Evolutionary conservation across 164 flowering plant genomes (phyloP).

Genomic region (Macadamia integrifolia): DNA sequence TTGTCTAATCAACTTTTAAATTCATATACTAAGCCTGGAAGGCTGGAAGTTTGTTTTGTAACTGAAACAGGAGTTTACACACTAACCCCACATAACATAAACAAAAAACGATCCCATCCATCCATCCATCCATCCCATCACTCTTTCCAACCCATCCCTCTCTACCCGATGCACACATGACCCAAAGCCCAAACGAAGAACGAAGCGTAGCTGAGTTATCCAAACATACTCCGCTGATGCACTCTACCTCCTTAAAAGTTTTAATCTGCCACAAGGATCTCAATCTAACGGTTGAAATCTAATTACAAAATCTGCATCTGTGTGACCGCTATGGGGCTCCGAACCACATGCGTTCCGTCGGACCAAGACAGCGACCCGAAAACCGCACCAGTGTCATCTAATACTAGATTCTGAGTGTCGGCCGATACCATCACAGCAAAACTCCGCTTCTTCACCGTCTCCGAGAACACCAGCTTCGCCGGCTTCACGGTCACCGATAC

Average conservation of each 20-base stretch:
- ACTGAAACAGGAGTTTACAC: no score
- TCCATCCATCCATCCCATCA: no score
- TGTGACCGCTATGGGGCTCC: slow-evolving; percentile 75
- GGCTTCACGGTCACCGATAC: slow-evolving; percentile 68
- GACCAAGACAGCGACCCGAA: slow-evolving; percentile 75
- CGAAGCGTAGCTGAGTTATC: background rate
- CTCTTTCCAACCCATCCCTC: background rate
- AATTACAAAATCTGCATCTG: no score
- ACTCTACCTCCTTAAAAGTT: no score
- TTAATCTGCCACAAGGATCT: slow-evolving; percentile 39
- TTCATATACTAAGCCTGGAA: no score
- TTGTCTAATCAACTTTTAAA: no score
- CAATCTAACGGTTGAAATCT: no score
- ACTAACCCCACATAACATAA: no score
- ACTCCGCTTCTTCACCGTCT: slow-evolving; percentile 42
- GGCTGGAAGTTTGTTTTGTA: no score
- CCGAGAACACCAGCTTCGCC: slow-evolving; percentile 41
- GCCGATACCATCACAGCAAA: slow-evolving; percentile 50
- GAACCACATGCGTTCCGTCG: slow-evolving; percentile 75
- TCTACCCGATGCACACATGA: no score
- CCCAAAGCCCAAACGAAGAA: background rate
- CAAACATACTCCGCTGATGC: slow-evolving; percentile 14
- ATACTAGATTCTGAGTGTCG: slow-evolving; percentile 33
- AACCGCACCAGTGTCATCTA: slow-evolving; percentile 58
- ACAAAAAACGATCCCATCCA: no score